These are phyloP conservation scores for Helianthus tuberosus DNA, from an alignment of 129 eudicot genomes.

Conservation along the genomic window DNA sequence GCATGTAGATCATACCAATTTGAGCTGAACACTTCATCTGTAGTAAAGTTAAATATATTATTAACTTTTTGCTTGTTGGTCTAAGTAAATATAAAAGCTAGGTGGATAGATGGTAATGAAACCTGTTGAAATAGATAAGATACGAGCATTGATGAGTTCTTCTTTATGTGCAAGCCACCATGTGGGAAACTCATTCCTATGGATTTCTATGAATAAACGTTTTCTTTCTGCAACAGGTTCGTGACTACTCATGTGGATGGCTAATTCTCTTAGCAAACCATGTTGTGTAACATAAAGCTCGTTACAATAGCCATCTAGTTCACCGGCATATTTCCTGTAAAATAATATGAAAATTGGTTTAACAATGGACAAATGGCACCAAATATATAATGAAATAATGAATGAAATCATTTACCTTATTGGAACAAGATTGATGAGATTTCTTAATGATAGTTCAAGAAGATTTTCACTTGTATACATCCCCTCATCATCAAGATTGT, in stretches of 20 bases:
- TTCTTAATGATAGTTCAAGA: conserved; percentile 28
- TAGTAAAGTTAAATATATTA: neutral
- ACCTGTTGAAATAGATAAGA: conserved; percentile 50
- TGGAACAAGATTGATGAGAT: conserved; percentile 35
- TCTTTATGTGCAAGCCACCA: neutral
- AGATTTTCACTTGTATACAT: conserved; percentile 32
- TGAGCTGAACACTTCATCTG: conserved; percentile 40
- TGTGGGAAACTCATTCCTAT: conserved; percentile 16
- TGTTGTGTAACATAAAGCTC: conserved; percentile 37
- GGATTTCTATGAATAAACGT: conserved; percentile 38
- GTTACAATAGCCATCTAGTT: conserved; percentile 32
- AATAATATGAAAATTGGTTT: neutral
- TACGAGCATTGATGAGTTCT: neutral
- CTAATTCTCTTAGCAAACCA: too few species aligned
- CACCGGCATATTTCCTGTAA: conserved; percentile 34
- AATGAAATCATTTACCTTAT: conserved; percentile 25
- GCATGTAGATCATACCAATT: conserved; percentile 37
- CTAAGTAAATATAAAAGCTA: neutral
- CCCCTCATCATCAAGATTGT: conserved; percentile 38
- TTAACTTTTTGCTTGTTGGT: neutral
- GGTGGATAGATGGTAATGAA: neutral
- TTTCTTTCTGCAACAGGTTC: conserved; percentile 36
- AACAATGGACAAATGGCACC: neutral
- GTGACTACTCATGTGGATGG: conserved; percentile 22
- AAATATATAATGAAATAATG: neutral